Base-by-base conservation (phyloP, 176 grass and related monocot genomes). In the Cenchrus americanus region DNA sequence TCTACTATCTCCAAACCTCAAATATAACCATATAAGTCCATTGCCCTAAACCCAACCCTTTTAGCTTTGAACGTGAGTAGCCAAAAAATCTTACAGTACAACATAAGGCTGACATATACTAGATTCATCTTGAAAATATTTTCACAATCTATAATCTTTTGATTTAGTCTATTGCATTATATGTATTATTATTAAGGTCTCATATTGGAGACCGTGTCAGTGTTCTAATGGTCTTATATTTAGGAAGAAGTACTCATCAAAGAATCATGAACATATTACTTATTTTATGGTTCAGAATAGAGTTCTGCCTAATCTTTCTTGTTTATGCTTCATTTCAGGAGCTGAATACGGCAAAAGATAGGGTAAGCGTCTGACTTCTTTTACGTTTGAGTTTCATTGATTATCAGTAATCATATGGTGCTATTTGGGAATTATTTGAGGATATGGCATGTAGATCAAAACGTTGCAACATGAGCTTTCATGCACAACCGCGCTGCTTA, bases 381-480 rank as follows among this genome's bases (percentile, higher is more conserved):
- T 41, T 55, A 14, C 55, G 62, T 82, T 75, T 69, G 32, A 24
- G 3, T 15, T 61, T 59, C 22, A 69, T 83, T 22, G 46, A 52
- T 46, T 86, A 22, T 32, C 4, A 66, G 46, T 86, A 66, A 21
- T 73, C 8, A 27, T 46, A 78, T n/a, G 17, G 26, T 14, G 48
- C 84, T 49, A 69, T 83, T 79, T 83, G 65, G 1, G 37, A 78
- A 46, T 60, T 60, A 64, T 62, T 67, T 87, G 67, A 78, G 51
- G 81, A 70, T 84, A 21, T 66, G 40, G 58, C 4, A 17, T 94
- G 72, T 82, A 94, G 93, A 60, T 92, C 0, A 95, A 87, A 71
- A 5, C 44, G 82, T 59, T 95, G 77, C 90, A 95, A 27, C 93
- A 92, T 79, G 88, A 95, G 27, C 82, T 95, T 73, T 70, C 63